Evolutionary conservation across 257 asterid species (phyloP), one percentile per base, ranked within the genome.

Genomic region (Asclepias syriaca): DNA sequence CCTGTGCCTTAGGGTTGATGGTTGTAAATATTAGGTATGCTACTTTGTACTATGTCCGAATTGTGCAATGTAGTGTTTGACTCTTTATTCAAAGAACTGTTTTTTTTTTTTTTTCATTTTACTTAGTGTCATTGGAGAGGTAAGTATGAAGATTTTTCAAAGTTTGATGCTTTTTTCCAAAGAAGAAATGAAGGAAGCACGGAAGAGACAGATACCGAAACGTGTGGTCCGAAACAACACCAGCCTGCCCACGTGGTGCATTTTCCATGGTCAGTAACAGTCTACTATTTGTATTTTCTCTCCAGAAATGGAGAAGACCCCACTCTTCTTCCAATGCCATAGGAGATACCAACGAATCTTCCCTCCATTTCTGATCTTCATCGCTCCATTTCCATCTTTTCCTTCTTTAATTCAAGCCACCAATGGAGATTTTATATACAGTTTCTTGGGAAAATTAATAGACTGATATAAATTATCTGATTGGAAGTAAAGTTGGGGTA

Each of bases 281-380:
- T 75, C 71, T 75, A 55, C 85, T 43, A 15, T 29, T 64, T 39
- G 74, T 71, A 74, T 65, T 67, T 67, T 81, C 80, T 58, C 69
- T 60, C 37, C 24, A 11, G 10, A 34, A 34, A 34, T 34, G 48
- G 11, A 43, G 65, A 59, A 71, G 82, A 60, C 69, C 81, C 83
- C 75, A 63, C 66, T 75, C 51, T 37, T 61, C 78, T 75, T 84
- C 88, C 82, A 70, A 77, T 71, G 74, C 78, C 77, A 54, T 53
- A 65, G 88, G 85, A 85, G 89, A 86, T 87, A 45, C 96, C 78
- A 74, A 53, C 75, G 91, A 86, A 87, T 86, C 90, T 89, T 87
- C 89, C 80, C 75, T 78, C 67, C 77, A 74, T 54, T 66, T 77
- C 81, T 73, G 82, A n/a, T 80, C 86, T 73, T 49, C 79, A 51